phyloP scores from a whole-genome alignment of 805 yeast species.

The Jamesozyma piceae region DNA sequence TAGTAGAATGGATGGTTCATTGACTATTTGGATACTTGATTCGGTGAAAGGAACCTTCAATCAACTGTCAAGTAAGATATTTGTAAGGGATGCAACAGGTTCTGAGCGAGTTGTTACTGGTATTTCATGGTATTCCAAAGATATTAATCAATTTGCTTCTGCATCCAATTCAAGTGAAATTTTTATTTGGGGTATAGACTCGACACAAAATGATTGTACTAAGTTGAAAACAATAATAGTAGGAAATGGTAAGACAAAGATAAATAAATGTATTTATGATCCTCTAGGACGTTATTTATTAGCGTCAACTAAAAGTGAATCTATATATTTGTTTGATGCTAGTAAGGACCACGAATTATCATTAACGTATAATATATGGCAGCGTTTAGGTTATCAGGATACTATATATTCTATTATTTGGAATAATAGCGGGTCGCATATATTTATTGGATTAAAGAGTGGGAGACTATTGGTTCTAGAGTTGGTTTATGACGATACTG shows the following conservation, averaged over 20 bases:
- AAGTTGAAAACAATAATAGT: slow-evolving; percentile 12
- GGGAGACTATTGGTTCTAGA: slow-evolving; percentile 34
- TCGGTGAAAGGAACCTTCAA: slow-evolving; percentile 4
- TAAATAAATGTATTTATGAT: slow-evolving; percentile 30
- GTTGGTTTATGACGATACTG: slow-evolving; percentile 1
- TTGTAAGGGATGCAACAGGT: slow-evolving; percentile 13
- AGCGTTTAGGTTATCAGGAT: slow-evolving; percentile 12
- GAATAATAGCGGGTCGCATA: slow-evolving; percentile 29
- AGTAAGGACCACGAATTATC: slow-evolving; percentile 25
- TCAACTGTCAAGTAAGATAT: slow-evolving; percentile 9
- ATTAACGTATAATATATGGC: slow-evolving; percentile 4
- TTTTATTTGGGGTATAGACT: slow-evolving; percentile 18
- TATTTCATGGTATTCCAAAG: slow-evolving; percentile 22
- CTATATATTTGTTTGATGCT: slow-evolving; percentile 32
- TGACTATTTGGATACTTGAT: slow-evolving; percentile 19
- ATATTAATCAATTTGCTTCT: slow-evolving; percentile 18
- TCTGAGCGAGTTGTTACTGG: slow-evolving; percentile 14
- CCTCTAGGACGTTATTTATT: slow-evolving; percentile 40
- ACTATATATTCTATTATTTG: slow-evolving; percentile 26
- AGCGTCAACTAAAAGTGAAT: slow-evolving; percentile 35
- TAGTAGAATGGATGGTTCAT: slow-evolving; percentile 26
- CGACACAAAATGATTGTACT: slow-evolving; percentile 7
- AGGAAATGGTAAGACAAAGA: slow-evolving; percentile 9
- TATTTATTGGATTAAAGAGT: slow-evolving; percentile 39
- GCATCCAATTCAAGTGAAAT: slow-evolving; percentile 17